phyloP scores from a whole-genome alignment of 2,329 filamentous ascomycete species.

The Hypocreales sp. region DNA sequence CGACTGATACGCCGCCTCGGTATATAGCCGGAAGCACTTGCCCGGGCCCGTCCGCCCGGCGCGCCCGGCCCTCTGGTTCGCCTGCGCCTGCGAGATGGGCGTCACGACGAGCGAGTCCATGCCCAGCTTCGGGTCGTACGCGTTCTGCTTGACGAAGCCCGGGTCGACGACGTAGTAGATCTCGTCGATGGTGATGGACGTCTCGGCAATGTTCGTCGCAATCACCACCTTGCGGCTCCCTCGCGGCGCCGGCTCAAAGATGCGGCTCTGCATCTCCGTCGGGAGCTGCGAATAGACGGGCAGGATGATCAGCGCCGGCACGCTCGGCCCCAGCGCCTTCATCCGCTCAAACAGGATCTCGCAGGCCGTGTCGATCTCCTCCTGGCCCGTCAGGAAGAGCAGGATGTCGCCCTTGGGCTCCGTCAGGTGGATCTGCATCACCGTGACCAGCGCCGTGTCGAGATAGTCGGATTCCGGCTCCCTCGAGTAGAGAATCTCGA shows the following conservation, averaged over 20 bases:
- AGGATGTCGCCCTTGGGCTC: conserved; percentile 88
- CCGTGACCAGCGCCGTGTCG: conserved; percentile 83
- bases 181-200: conserved; percentile 92
- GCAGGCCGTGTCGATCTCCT: conserved; percentile 92
- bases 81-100: conserved; percentile 91
- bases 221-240: conserved; percentile 89
- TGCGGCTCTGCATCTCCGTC: conserved; percentile 81
- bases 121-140: conserved; percentile 89
- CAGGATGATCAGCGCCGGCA: conserved; percentile 82
- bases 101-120: conserved; percentile 96
- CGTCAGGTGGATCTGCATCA: conserved; percentile 95
- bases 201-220: conserved; percentile 96
- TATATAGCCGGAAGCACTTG: conserved; percentile 92
- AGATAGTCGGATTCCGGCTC: conserved; percentile 95
- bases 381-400: conserved; percentile 92
- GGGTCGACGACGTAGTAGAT: conserved; percentile 97
- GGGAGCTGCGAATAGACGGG: conserved; percentile 94
- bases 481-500: conserved; percentile 87
- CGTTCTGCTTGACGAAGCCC: conserved; percentile 95
- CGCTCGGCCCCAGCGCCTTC: conserved; percentile 81
- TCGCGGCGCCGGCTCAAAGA: conserved; percentile 83
- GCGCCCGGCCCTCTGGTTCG: conserved; percentile 83
- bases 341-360: conserved; percentile 90
- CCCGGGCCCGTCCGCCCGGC: conserved; percentile 90
- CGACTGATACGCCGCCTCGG: conserved; percentile 84